Conservation (phyloP, 129 eudicot genomes). For the Centella asiatica region DNA sequence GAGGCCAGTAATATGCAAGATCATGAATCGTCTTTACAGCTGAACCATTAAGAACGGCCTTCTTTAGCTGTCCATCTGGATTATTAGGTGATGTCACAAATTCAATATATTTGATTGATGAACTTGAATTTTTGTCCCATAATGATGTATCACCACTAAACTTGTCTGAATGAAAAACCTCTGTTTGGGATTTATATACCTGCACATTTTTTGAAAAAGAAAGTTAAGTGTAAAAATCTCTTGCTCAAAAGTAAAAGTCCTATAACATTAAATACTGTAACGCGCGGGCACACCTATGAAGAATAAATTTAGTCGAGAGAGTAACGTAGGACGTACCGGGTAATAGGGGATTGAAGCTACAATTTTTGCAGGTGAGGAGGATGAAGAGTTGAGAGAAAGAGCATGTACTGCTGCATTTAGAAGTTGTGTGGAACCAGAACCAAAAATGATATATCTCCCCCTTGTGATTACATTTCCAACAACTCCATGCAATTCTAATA, state of each 20-base stretch:
- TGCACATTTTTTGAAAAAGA: neutral
- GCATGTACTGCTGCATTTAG: conserved; percentile 62
- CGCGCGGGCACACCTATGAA: no score
- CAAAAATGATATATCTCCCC: conserved; percentile 42
- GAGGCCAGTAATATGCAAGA: conserved; percentile 72
- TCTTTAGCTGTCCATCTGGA: conserved; percentile 52
- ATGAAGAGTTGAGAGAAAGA: conserved; percentile 35
- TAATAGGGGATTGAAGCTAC: conserved; percentile 58
- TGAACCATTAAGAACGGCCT: conserved; percentile 28
- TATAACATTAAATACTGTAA: no score
- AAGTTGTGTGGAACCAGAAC: conserved; percentile 58
- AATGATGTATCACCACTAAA: conserved; percentile 32
- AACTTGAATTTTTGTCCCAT: conserved; percentile 26
- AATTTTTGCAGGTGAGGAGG: conserved; percentile 30
- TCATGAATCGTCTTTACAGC: conserved; percentile 47
- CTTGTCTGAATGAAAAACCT: conserved; percentile 24
- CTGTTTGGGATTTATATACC: conserved; percentile 40
- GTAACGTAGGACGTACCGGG: no score
- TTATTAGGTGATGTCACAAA: conserved; percentile 72
- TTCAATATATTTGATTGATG: conserved; percentile 26
- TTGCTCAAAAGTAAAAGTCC: neutral
- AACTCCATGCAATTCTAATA: conserved; percentile 37
- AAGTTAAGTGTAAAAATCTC: neutral
- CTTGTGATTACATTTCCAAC: conserved; percentile 50
- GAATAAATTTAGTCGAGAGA: no score